phyloP scores from a whole-genome alignment of 2,329 filamentous ascomycete genomes.

The Calonectria multiphialidica region DNA sequence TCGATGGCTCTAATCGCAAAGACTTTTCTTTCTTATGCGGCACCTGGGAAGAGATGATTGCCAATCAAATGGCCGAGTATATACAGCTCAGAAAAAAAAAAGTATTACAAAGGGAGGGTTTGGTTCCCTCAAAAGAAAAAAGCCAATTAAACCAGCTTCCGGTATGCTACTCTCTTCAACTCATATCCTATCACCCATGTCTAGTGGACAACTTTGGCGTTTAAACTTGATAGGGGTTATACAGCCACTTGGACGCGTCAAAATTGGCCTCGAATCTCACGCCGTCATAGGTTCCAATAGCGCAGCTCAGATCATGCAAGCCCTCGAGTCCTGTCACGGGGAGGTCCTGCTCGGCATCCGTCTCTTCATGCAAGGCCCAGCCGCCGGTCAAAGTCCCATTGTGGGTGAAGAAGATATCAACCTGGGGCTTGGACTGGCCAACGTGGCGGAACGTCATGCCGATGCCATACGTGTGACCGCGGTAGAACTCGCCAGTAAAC shows the following conservation, averaged over 20 bases:
- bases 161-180: background rate
- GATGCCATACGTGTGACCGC: constrained; percentile 76
- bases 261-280: constrained; percentile 77
- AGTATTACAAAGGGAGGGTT: background rate
- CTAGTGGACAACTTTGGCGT: background rate
- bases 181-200: background rate
- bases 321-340: constrained; percentile 78
- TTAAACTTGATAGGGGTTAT: constrained; percentile 46
- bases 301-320: constrained; percentile 76
- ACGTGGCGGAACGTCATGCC: constrained; percentile 72
- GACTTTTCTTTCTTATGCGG: background rate
- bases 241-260: constrained; percentile 70
- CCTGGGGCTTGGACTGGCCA: constrained; percentile 43
- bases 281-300: constrained; percentile 78
- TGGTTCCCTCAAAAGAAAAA: background rate
- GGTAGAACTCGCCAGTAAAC: constrained; percentile 74
- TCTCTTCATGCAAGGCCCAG: constrained; percentile 83
- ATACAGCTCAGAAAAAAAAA: background rate
- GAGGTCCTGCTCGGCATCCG: constrained; percentile 71
- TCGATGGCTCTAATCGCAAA: background rate
- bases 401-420: constrained; percentile 74
- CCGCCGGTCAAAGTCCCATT: constrained; percentile 70
- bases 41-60: background rate
- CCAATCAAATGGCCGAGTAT: background rate
- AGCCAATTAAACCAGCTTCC: background rate